A percentile compares a stretch with the other conserved stretches of the same genome.
Conservation (phyloP, 257 asterid species). For the Solanum chiquidenum region DNA sequence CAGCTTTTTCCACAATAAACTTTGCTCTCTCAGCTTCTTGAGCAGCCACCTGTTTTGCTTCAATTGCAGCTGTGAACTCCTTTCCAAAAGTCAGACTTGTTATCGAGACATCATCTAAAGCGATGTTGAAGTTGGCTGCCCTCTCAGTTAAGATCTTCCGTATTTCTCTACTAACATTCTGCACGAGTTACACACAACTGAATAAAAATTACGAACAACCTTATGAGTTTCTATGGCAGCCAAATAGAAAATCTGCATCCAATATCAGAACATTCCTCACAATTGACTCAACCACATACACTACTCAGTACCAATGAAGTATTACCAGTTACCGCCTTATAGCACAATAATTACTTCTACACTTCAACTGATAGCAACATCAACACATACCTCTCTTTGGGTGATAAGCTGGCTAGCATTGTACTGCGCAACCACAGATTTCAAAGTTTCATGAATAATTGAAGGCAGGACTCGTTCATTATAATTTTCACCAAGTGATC, state of each 20-base stretch:
- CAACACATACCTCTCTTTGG: constrained; percentile 67
- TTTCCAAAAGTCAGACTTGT: constrained; percentile 74
- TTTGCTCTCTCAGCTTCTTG: constrained; percentile 97
- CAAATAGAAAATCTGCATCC: not conserved
- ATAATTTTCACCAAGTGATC: constrained; percentile 81
- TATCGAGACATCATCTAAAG: constrained; percentile 86
- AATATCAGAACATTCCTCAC: not conserved
- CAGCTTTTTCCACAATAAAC: constrained; percentile 87
- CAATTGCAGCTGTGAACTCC: constrained; percentile 94
- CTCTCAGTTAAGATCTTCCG: constrained; percentile 68
- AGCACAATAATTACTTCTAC: not conserved
- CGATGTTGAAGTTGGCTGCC: constrained; percentile 78
- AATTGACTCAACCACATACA: not conserved
- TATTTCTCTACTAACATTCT: constrained; percentile 87
- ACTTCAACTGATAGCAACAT: not conserved
- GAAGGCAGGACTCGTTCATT: constrained; percentile 86
- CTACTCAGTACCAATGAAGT: not conserved
- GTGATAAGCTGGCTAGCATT: constrained; percentile 94
- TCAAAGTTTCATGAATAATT: constrained; percentile 79
- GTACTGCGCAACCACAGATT: constrained; percentile 87
- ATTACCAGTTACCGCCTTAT: not conserved
- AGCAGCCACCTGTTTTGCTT: constrained; percentile 95
- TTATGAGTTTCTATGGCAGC: not conserved
- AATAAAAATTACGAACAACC: not conserved
- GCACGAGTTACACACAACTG: not conserved